A percentile compares a stretch with the other conserved stretches of the same genome.
phyloP scores from a whole-genome alignment of 164 flowering plant species.

The grape (Vitis vinifera) region DNA sequence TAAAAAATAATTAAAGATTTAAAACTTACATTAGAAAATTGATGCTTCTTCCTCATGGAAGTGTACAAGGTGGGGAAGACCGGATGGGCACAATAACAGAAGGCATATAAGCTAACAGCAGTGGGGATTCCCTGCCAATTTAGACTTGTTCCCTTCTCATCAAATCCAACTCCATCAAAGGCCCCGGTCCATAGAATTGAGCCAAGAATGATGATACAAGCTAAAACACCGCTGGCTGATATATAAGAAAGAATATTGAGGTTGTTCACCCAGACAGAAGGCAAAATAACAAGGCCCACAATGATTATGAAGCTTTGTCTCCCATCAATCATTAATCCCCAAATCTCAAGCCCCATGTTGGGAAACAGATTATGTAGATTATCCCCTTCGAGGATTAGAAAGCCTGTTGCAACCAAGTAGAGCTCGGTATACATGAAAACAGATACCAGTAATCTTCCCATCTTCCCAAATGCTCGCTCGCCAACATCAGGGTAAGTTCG shows the following conservation, averaged over 20 bases:
- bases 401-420: background rate
- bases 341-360: constrained; percentile 2
- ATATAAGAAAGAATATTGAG: constrained; percentile 16
- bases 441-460: background rate
- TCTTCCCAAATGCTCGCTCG: constrained; percentile 1
- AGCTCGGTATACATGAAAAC: background rate
- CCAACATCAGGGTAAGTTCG: constrained; percentile 17
- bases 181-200: constrained; percentile 41
- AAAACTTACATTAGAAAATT: constrained; percentile 23
- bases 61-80: constrained; percentile 26
- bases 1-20: too few relatives aligned
- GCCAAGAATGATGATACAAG: constrained; percentile 34
- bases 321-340: constrained; percentile 2
- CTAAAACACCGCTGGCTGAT: constrained; percentile 54
- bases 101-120: constrained; percentile 45
- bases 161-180: constrained; percentile 52
- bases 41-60: constrained; percentile 25
- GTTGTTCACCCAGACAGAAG: constrained; percentile 41
- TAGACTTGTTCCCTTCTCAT: constrained; percentile 33
- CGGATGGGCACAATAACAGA: constrained; percentile 25
- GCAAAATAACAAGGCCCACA: constrained; percentile 33
- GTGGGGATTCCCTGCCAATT: constrained; percentile 49
- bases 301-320: constrained; percentile 10
- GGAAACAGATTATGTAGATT: constrained; percentile 22
- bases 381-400: constrained; percentile 18